Conservation (phyloP, 2,329 filamentous ascomycete genomes). For the Colletotrichum caudatum region DNA sequence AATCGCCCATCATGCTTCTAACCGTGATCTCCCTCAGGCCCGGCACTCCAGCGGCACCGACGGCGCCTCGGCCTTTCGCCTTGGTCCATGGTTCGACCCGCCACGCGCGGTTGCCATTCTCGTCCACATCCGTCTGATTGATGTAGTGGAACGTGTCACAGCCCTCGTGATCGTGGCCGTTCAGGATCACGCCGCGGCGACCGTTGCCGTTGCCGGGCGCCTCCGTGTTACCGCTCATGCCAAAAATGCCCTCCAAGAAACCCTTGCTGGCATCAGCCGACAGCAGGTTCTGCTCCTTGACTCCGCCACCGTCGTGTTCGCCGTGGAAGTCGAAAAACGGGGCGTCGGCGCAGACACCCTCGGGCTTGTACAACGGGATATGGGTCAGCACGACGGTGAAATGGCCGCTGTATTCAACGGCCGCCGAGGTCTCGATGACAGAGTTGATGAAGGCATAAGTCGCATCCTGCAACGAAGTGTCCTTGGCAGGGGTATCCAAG, state of each 20-base stretch:
- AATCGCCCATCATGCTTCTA: slow-evolving; percentile 98
- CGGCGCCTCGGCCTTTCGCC: slow-evolving; percentile 56
- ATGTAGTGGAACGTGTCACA: slow-evolving; percentile 91
- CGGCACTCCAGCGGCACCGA: slow-evolving; percentile 60
- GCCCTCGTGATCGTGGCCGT: slow-evolving; percentile 94
- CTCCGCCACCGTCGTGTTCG: slow-evolving; percentile 71
- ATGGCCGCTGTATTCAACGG: slow-evolving; percentile 71
- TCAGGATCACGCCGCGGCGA: slow-evolving; percentile 82
- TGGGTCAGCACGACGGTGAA: slow-evolving; percentile 92
- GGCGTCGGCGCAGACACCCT: slow-evolving; percentile 84
- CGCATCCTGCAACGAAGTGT: slow-evolving; percentile 74
- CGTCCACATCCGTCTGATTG: slow-evolving; percentile 67
- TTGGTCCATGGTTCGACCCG: slow-evolving; percentile 62
- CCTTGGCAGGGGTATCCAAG: slow-evolving; percentile 84
- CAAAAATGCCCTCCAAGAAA: slow-evolving; percentile 87
- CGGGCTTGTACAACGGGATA: slow-evolving; percentile 87
- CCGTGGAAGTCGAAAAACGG: slow-evolving; percentile 86
- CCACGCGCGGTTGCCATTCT: slow-evolving; percentile 60
- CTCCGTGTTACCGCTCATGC: slow-evolving; percentile 73
- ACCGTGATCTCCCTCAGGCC: slow-evolving; percentile 91
- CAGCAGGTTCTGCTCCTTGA: slow-evolving; percentile 93
- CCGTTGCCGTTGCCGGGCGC: slow-evolving; percentile 74
- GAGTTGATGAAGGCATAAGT: slow-evolving; percentile 83
- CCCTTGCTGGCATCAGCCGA: slow-evolving; percentile 77
- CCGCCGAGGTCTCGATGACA: slow-evolving; percentile 71